Base-by-base conservation (phyloP, 768 basidiomycete genomes). In the Pilatotrama ljubarskyi region DNA sequence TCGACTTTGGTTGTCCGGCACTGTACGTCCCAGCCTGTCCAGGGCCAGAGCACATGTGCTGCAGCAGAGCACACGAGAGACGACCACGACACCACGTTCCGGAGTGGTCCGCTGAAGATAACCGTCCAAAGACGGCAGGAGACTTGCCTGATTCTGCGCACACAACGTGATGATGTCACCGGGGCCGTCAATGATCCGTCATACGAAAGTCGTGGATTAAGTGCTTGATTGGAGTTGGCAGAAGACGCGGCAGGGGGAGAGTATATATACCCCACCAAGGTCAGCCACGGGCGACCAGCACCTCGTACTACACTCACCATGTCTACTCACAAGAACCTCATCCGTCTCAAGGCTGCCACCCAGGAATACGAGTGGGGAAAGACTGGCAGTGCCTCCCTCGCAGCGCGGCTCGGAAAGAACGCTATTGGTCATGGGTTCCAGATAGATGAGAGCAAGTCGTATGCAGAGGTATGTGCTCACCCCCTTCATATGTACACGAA, bases 361-460 rank as follows among this genome's bases (percentile, higher is more conserved):
- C 80, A 83, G 65, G 73, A 73, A 25, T 83, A 84, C 64, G 78
- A 77, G 38, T 84, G 83, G 83, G 83, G 83, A 9, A 82, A 81
- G 66, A 73, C 76, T 17, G 83, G 83, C 44, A 69, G 66, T 40
- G 61, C 72, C 7, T 80, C 78, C 22, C 76, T 83, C 47, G 83
- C 76, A 18, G 82, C 82, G 3, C 78, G 79, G 52, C 77, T 79
- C 35, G 81, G 74, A 11, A 25, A 48, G 9, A 67, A 69, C 36
- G 62, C 69, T 2, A 50, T 70, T 9, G 68, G 72, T 13, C 67
- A 68, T 11, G 68, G 56, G 8, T 82, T 82, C 64, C 48, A 70
- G 25, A 60, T 78, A 46, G 78, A 82, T 50, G 75, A 76, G 63
- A 63, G 69, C 40, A 79, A 76, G 67, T 76, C 79, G 3, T 85